These are phyloP conservation scores for Lecanosticta acicola DNA, from an alignment of 2,329 filamentous ascomycete genomes.

Conservation along the genomic window DNA sequence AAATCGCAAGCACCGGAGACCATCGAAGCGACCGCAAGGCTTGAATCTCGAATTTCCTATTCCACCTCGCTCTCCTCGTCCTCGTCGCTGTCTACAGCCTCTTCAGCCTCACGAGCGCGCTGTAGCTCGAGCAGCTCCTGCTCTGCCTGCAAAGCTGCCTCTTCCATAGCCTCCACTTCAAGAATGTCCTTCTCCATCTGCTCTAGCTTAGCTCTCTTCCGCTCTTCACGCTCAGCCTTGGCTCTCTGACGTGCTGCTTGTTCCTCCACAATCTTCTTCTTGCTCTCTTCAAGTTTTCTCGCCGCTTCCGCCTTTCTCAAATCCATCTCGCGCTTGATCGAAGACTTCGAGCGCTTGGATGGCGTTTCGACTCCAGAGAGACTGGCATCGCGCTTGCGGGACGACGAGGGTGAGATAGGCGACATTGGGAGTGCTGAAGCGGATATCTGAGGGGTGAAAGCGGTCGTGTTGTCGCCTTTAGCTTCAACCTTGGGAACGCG, in stretches of 20 bases:
- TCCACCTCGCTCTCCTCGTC: neutral
- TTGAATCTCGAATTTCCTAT: too few relatives aligned
- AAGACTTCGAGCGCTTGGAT: neutral
- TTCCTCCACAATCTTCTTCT: neutral
- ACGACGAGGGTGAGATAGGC: neutral
- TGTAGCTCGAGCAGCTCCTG: neutral
- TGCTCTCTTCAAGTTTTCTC: neutral
- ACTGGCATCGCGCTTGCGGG: neutral
- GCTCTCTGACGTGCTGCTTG: neutral
- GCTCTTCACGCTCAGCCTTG: neutral
- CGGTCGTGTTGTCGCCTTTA: too few relatives aligned
- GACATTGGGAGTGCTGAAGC: neutral
- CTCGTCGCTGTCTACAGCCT: neutral
- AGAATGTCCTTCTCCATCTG: neutral
- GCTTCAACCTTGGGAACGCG: too few relatives aligned
- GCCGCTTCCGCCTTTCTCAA: neutral
- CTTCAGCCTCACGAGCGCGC: neutral
- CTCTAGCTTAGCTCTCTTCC: neutral
- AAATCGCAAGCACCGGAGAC: too few relatives aligned
- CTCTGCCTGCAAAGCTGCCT: slow-evolving; percentile 14
- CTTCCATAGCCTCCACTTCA: neutral
- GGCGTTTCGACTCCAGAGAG: neutral
- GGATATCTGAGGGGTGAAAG: too few relatives aligned
- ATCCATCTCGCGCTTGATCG: neutral
- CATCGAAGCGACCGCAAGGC: too few relatives aligned